Base-by-base conservation (phyloP, 2,329 filamentous ascomycete species). In the Blastomyces percursus region DNA sequence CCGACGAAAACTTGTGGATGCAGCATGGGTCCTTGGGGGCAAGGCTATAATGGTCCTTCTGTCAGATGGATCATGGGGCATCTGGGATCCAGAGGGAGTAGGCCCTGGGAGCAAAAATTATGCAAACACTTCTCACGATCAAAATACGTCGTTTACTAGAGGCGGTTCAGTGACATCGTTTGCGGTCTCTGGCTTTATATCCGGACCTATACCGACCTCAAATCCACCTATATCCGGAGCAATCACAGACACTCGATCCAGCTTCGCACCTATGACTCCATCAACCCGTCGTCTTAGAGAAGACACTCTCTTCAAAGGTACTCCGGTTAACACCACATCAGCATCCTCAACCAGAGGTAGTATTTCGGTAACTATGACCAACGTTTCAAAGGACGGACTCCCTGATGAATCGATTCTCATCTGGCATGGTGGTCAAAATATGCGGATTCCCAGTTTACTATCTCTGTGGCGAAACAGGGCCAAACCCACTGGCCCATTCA, bases 41-140 rank as follows among this genome's bases (percentile, higher is more conserved):
- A 74, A 74, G 62, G 76, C 76, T 12, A 70, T 80, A 30, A 73
- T 80, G 68, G 77, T 75, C 4, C 69, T 80, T 54, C 71, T 79
- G 55, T 74, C 74, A 7, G 76, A 79, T 67, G 77, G 78, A 2
- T 75, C 79, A 69, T 80, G 78, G 77, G 78, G 78, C 19, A 73
- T 80, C 14, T 80, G 78, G 78, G 77, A 80, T 71, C 69, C 79
- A 30, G 78, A 80, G 69, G 74, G 74, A n/a, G 56, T 63, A 48
- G 77, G 77, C 3, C 77, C 77, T 3, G 75, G 74, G 19, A 71
- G 69, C 44, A 68, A 69, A 5, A 74, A 76, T n/a, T 35, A 30
- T 24, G 38, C 61, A 63, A 76, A 74, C 19, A 75, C 75, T 24
- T 67, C 76, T 51, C 71, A 73, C 59, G 72, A 72, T 42, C 74